Conservation (phyloP, 176 grass and related monocot species). For the Eremochloa ophiuroides region DNA sequence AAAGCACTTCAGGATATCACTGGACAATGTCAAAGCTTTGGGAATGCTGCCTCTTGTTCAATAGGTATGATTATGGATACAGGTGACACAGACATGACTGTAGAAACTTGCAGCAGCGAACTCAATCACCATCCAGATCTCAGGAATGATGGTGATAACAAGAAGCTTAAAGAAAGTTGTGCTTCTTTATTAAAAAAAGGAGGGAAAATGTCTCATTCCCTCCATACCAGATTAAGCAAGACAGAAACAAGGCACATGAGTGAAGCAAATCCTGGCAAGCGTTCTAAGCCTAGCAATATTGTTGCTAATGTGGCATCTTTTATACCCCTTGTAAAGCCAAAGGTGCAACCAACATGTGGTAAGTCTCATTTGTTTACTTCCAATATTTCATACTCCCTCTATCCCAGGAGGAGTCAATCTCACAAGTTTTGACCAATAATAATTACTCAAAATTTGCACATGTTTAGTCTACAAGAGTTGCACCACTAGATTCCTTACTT, state of each 20-base stretch:
- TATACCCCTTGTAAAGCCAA: constrained; percentile 79
- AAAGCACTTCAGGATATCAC: constrained; percentile 60
- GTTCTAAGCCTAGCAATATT: constrained; percentile 78
- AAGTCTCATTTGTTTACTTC: constrained; percentile 28
- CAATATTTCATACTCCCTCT: not conserved
- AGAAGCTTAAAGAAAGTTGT: constrained; percentile 45
- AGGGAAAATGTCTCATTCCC: constrained; percentile 37
- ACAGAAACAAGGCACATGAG: constrained; percentile 38
- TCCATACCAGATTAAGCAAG: constrained; percentile 47
- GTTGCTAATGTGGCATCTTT: constrained; percentile 72
- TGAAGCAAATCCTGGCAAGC: constrained; percentile 44
- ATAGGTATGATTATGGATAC: constrained; percentile 21
- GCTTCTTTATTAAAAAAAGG: constrained; percentile 49
- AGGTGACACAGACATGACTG: constrained; percentile 17
- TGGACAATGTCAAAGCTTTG: constrained; percentile 45
- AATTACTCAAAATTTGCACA: not conserved
- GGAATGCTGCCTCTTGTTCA: constrained; percentile 29
- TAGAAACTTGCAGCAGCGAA: constrained; percentile 21
- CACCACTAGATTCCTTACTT: not conserved
- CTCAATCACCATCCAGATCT: constrained; percentile 21
- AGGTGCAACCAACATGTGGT: constrained; percentile 56
- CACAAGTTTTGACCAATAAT: not conserved
- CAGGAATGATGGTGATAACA: constrained; percentile 32
- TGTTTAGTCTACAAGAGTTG: not conserved
- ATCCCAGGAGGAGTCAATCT: not conserved